phyloP scores from a whole-genome alignment of 2,329 filamentous ascomycete genomes.

The Epichloe glyceriae region DNA sequence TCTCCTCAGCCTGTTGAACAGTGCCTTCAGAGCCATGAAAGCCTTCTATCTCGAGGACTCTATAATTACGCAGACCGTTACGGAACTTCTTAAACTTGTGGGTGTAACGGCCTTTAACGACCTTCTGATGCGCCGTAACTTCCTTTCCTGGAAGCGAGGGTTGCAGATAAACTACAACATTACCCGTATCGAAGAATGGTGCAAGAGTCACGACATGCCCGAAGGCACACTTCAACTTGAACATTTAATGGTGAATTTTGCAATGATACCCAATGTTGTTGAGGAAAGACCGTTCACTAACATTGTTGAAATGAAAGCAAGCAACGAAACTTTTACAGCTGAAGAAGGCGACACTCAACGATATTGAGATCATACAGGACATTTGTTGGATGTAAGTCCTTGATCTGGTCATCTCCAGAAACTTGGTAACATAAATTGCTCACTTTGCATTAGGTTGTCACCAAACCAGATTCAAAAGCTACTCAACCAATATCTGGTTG shows the following conservation, averaged over 20 bases:
- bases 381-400: slow-evolving; percentile 95
- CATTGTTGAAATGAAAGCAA: slow-evolving; percentile 35
- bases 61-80: slow-evolving; percentile 91
- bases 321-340: slow-evolving; percentile 95
- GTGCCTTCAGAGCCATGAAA: slow-evolving; percentile 97
- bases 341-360: slow-evolving; percentile 97
- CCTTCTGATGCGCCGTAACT: slow-evolving; percentile 92
- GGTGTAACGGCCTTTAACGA: slow-evolving; percentile 98
- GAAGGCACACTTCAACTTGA: slow-evolving; percentile 95
- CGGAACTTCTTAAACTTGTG: slow-evolving; percentile 81
- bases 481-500: slow-evolving; percentile 94
- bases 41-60: slow-evolving; percentile 93
- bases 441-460: slow-evolving; percentile 52
- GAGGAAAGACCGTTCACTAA: slow-evolving; percentile 29
- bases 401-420: not conserved
- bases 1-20: slow-evolving; percentile 86
- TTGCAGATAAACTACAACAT: slow-evolving; percentile 99
- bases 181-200: slow-evolving; percentile 98
- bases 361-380: slow-evolving; percentile 99
- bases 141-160: slow-evolving; percentile 97
- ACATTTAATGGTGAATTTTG: slow-evolving; percentile 69
- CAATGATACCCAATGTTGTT: not conserved
- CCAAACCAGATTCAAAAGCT: slow-evolving; percentile 99
- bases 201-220: slow-evolving; percentile 99
- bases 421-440: not conserved